Evolutionary conservation across 2,329 filamentous ascomycete species (phyloP).

Genomic region (Fusarium haematococcum): DNA sequence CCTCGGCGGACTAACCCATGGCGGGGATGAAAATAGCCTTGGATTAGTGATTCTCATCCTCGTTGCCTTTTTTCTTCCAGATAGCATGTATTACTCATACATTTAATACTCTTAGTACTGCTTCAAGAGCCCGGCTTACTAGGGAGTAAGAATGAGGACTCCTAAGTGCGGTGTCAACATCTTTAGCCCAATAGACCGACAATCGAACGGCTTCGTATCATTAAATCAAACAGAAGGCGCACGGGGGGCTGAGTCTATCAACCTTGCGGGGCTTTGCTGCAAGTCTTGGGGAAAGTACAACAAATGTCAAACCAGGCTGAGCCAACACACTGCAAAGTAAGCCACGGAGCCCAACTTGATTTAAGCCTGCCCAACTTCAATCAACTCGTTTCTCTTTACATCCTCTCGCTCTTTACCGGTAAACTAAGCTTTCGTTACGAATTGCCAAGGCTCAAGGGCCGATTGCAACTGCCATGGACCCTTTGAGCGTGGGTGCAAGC

Average conservation of each 20-base stretch:
- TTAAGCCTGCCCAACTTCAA: background rate
- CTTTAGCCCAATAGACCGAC: background rate
- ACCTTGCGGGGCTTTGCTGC: background rate
- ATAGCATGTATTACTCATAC: background rate
- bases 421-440: background rate
- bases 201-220: background rate
- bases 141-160: background rate
- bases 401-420: too few relatives aligned
- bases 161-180: background rate
- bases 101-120: too few relatives aligned
- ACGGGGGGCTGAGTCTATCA: background rate
- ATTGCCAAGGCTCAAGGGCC: background rate
- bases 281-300: background rate
- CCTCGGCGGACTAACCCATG: too few relatives aligned
- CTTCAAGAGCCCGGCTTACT: too few relatives aligned
- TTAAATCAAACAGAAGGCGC: background rate
- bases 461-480: background rate
- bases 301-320: background rate
- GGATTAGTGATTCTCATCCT: background rate
- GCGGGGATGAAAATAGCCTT: too few relatives aligned
- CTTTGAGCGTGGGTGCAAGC: background rate
- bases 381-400: background rate
- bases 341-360: background rate
- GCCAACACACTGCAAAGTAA: background rate
- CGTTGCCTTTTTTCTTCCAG: too few relatives aligned